Evolutionary conservation across 2,329 filamentous ascomycete species (phyloP), one percentile per base, ranked within the genome.

Genomic region (Ophiostoma sp.): DNA sequence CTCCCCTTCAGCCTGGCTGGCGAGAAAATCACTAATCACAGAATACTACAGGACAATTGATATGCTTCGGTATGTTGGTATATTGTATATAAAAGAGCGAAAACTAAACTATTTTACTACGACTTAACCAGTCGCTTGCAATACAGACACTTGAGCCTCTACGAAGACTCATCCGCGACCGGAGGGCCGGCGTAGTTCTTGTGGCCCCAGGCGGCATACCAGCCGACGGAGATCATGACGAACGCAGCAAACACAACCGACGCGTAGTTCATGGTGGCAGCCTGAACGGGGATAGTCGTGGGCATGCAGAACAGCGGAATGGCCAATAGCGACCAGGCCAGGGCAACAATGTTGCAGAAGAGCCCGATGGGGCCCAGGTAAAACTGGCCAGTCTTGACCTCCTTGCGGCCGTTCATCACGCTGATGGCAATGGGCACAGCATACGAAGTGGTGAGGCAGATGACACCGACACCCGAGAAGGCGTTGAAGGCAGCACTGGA

Each of bases 361-460:
- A 47, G 18, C 5, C 63, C 63, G 4, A 64, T 38, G 63, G 63
- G 41, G 63, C 63, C 63, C 11, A 64, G 63, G 63, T 64, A 64
- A 42, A 64, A 64, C 41, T 64, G 12, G 18, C 63, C 63, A 1
- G 63, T 38, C 63, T 64, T 64, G 63, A 64, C 63, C 42, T 64
- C 41, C 16, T 27, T 44, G 42, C 63, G 63, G 41, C 63, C 63
- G 41, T 44, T 45, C n/a, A 64, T n/a, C 18, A 64, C 41, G 63
- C 63, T 64, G 42, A 64, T 64, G 63, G 40, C 63, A 42, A 64
- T 64, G 41, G 63, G 63, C 3, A 38, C 40, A 5, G 63, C 63
- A 18, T 64, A 64, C 63, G 63, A 64, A 18, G 63, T 64, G n/a
- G 63, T 64, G 41, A 64, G 63, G 63, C 63, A 64, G 63, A 64